phyloP scores from a whole-genome alignment of 805 yeast species.

The Jamesozyma jinghongensis region DNA sequence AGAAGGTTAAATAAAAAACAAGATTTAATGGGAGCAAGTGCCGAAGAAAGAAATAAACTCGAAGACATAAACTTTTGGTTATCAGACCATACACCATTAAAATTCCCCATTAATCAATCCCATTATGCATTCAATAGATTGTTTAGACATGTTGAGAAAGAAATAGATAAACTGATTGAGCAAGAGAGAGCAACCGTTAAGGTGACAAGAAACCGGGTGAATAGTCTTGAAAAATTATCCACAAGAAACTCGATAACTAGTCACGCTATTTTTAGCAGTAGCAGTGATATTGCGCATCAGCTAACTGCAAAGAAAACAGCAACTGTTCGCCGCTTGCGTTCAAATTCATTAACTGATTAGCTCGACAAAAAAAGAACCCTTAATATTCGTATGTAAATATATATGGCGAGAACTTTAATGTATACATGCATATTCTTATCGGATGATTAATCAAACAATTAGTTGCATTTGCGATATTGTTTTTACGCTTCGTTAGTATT shows the following conservation, averaged over 20 bases:
- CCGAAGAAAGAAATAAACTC: not conserved
- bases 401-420: too few species aligned
- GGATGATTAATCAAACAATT: too few species aligned
- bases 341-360: not conserved
- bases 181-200: not conserved
- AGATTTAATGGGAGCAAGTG: not conserved
- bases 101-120: constrained; percentile 62
- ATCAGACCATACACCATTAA: constrained; percentile 55
- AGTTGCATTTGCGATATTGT: too few species aligned
- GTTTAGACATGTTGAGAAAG: constrained; percentile 19
- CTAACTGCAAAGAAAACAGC: too few species aligned
- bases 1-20: constrained; percentile 5
- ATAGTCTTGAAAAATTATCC: not conserved
- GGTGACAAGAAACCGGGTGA: not conserved
- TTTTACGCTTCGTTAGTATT: too few species aligned
- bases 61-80: constrained; percentile 45
- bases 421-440: too few species aligned
- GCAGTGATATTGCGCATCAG: too few species aligned
- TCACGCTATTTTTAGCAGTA: too few species aligned
- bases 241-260: not conserved
- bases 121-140: constrained; percentile 43
- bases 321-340: too few species aligned
- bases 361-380: not conserved
- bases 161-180: constrained; percentile 5
- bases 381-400: too few species aligned